Conservation (phyloP, 306 rosid genomes). For the Citrullus mucosospermus region DNA sequence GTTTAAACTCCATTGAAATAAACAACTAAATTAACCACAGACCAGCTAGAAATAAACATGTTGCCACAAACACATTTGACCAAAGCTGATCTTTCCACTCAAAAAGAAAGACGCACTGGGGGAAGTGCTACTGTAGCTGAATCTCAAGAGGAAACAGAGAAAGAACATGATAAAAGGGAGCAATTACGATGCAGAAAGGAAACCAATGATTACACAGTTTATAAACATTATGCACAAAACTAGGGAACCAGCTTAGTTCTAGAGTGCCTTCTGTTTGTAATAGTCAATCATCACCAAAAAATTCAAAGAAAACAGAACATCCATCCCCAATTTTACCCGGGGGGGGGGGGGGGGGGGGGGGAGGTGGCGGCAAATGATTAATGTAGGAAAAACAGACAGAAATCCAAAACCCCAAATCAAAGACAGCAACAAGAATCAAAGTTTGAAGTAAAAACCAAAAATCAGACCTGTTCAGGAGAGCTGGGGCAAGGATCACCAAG, state of each 20-base stretch:
- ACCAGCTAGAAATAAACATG: background rate
- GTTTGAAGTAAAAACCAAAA: background rate
- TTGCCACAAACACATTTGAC: background rate
- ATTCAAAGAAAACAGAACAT: background rate
- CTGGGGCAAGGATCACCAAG: constrained; percentile 51
- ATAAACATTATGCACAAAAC: background rate
- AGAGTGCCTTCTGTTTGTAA: background rate
- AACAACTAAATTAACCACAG: background rate
- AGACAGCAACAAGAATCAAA: background rate
- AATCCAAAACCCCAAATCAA: background rate
- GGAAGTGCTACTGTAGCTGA: background rate
- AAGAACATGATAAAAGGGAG: background rate
- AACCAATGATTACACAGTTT: background rate
- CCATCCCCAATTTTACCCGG: background rate
- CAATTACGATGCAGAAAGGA: background rate
- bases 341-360: too few species aligned
- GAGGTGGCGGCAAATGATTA: background rate
- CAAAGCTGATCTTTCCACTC: background rate
- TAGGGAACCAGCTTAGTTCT: background rate
- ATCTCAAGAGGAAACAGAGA: background rate
- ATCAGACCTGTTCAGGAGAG: constrained; percentile 67
- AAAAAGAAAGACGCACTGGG: background rate
- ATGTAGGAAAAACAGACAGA: background rate
- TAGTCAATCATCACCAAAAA: background rate
- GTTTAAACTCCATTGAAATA: background rate